Base-by-base conservation (phyloP, 148 eudicot genomes). In the Selenicereus undatus region DNA sequence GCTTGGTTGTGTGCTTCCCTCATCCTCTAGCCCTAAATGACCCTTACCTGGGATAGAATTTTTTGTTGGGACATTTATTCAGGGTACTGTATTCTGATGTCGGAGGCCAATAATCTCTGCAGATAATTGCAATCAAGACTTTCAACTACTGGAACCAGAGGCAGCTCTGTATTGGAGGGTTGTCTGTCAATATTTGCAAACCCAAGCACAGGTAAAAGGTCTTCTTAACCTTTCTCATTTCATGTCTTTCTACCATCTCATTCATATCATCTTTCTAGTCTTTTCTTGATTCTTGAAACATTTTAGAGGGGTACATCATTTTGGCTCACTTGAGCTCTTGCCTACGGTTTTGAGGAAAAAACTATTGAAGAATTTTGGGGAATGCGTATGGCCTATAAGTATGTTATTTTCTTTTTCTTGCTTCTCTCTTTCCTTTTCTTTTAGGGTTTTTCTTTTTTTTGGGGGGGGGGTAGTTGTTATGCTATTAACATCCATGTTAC, bases 121-220 rank as follows among this genome's bases (percentile, higher is more conserved):
- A 76, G 97, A 83, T 65, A 70, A 65, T 76, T 35, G 75, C 65
- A 52, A 78, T 79, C 80, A 83, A 64, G 56, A 73, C 81, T 83
- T 83, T 81, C 86, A 83, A 78, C 88, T 93, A 54, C 78, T 96
- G 86, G 95, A 94, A 68, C 89, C 98, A 72, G 99, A 96, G 87
- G 88, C 89, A 83, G 97, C 99, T 82, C 90, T 96, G 52, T 96
- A 89, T 82, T 94, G 98, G 97, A 90, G 95, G 84, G 84, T 84
- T 81, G 93, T 91, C 69, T 92, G 99, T 81, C 90, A 83, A 79
- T 87, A 96, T 75, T 81, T 96, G 71, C 95, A 94, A 74, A 84
- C 79, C 60, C 90, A 91, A 85, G 98, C 99, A 71, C 92, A 90
- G 75, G 99, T 94, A 83, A 86, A 87, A 70, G 52, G 73, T 39